Evolutionary conservation across 768 basidiomycete genomes (phyloP), one percentile per base, ranked within the genome.

Genomic region (Gloeophyllum trabeum): DNA sequence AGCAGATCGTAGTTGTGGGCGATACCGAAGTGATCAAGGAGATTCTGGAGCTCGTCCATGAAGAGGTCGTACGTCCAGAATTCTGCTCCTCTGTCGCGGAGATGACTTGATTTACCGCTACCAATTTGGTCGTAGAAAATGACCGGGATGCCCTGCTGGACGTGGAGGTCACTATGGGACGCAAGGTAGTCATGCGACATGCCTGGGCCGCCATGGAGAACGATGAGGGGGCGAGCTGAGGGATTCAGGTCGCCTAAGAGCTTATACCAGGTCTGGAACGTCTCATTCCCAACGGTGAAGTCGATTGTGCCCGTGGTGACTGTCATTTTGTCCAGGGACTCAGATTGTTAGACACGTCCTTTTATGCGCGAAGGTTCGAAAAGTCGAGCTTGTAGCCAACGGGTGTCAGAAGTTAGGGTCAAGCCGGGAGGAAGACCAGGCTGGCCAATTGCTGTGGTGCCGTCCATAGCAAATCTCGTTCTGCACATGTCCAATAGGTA

Each of bases 51-150:
- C 56, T 79, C 70, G 45, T 70, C 61, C 47, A 72, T 54, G 59
- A 75, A 76, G 4, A 77, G 60, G 41, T 66, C 53, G 22, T 59
- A 52, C 14, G 61, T 71, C 73, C 73, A 76, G 57, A 79, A 78
- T 24, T 66, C 61, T 12, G 58, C 61, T 4, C 51, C 60, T 48
- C 71, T 75, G 46, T 75, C 69, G 6, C 54, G 67, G 16, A 76
- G 59, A 47, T 75, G 73, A 6, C 73, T 74, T 10, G 75, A 78
- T 20, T 56, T 55, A n/a, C 73, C 74, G 43, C 56, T 64, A 5
- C 75, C 76, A 35, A 79, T 44, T 50, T 78, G 76, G 51, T 75
- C 73, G 55, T 78, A 77, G 36, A 75, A 49, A 30, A 79, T 49
- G 48, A 77, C 61, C 7, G 74, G 73, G 36, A 69, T 71, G 23